phyloP scores from a whole-genome alignment of 257 asterid genomes.

The Rauvolfia tetraphylla region DNA sequence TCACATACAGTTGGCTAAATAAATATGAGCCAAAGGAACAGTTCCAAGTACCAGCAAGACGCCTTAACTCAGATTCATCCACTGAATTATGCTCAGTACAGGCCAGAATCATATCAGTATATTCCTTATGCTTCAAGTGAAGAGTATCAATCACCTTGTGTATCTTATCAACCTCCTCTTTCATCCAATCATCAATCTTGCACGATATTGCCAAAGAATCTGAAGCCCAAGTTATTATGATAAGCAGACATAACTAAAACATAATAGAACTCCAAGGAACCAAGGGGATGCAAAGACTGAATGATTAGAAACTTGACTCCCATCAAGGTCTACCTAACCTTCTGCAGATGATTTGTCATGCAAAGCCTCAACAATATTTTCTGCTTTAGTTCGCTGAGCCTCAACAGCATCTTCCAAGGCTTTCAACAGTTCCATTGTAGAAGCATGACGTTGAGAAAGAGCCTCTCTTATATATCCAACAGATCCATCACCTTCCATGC shows the following conservation, averaged over 20 bases:
- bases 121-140: slow-evolving; percentile 61
- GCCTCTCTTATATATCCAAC: slow-evolving; percentile 48
- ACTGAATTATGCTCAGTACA: slow-evolving; percentile 53
- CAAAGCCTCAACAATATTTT: slow-evolving; percentile 49
- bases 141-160: slow-evolving; percentile 57
- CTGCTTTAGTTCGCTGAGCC: slow-evolving; percentile 61
- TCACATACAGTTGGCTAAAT: background rate
- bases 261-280: background rate
- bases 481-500: slow-evolving; percentile 41
- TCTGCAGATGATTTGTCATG: slow-evolving; percentile 61
- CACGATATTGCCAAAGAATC: slow-evolving; percentile 54
- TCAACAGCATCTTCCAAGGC: slow-evolving; percentile 59
- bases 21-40: background rate
- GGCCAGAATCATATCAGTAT: slow-evolving; percentile 66
- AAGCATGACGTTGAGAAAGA: slow-evolving; percentile 61
- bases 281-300: background rate
- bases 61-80: slow-evolving; percentile 68
- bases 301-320: slow-evolving; percentile 3
- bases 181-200: slow-evolving; percentile 65
- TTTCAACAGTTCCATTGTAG: slow-evolving; percentile 71
- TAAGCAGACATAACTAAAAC: background rate
- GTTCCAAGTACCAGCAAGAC: slow-evolving; percentile 58
- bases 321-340: slow-evolving; percentile 48
- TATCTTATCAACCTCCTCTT: slow-evolving; percentile 59
- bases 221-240: slow-evolving; percentile 29